Evolutionary conservation across 768 basidiomycete genomes (phyloP), one percentile per base, ranked within the genome.

Genomic region (Rhodosporidiobolus odoratus): DNA sequence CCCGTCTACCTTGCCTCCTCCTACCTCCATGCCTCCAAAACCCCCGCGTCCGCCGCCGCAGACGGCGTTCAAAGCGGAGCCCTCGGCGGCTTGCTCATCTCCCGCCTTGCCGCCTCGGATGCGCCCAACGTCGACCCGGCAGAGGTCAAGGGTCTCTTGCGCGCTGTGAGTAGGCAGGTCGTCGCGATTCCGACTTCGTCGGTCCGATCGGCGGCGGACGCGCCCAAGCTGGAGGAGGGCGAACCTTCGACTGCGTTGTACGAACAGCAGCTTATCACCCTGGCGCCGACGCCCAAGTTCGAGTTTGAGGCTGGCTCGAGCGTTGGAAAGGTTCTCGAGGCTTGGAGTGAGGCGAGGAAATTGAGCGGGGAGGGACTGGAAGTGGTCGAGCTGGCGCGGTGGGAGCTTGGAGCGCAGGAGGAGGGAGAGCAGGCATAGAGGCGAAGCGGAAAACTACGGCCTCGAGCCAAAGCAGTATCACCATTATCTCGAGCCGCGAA

Each of bases 141-240:
- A n/a, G 85, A 89, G 47, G 80, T 90, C 25, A 82, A 82, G 40
- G 83, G 45, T 4, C 21, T 75, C 15, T 86, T 89, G 74, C 86
- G 90, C 32, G 85, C 88, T 3, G 72, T 95, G n/a, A 89, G 88
- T 16, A 84, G 91, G 50, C 93, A 95, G 80, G 87, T 92, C 60
- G 86, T 87, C 30, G 93, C 92, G 4, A 88, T 93, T 77, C 86
- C 89, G 35, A 90, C 90, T 0, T 79, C 80, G 23, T 60, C 43
- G 0, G 61, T 77, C 38, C 65, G 48, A 9, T 50, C 48, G 16
- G 21, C 68, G 19, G 82, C 81, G 1, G 65, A 57, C 3, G 75
- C 76, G 15, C 77, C 80, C 17, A 71, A 78, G 10, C 72, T 72
- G 2, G 76, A 77, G 8, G 79, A 66, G 32, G 65, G 71, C 32